Conservation (phyloP, 148 eudicot genomes). For the Camellia sinensis region DNA sequence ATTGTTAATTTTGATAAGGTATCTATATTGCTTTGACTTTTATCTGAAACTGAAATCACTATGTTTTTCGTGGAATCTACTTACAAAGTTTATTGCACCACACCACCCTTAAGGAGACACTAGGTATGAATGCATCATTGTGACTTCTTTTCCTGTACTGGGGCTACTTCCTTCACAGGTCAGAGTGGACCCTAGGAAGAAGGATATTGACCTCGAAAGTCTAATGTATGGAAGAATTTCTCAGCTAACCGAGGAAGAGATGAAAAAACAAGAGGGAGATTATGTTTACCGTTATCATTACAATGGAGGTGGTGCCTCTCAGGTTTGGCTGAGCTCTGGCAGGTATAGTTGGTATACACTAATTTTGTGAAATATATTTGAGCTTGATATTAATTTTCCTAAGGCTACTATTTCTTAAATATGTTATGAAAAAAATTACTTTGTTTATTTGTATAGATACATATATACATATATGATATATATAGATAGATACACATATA, state of each 20-base stretch:
- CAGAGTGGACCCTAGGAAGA: constrained; percentile 93
- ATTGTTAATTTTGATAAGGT: constrained; percentile 95
- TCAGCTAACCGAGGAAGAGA: constrained; percentile 68
- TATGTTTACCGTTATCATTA: constrained; percentile 91
- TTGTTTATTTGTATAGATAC: no score
- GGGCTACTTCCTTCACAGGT: constrained; percentile 49
- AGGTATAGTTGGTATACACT: constrained; percentile 46
- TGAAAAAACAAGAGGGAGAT: constrained; percentile 86
- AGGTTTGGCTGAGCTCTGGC: constrained; percentile 95
- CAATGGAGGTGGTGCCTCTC: constrained; percentile 99
- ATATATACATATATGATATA: no score
- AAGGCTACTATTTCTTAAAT: neutral
- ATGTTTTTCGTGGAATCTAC: neutral
- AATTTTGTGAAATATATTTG: neutral
- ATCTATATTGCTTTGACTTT: neutral
- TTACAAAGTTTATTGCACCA: neutral
- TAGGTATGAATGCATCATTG: neutral
- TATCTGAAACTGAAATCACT: neutral
- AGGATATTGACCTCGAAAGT: constrained; percentile 72
- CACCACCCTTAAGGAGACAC: neutral
- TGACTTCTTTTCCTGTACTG: constrained; percentile 10
- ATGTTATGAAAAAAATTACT: no score
- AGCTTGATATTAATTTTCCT: neutral
- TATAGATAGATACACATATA: no score
- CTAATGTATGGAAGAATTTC: constrained; percentile 57